phyloP scores from a whole-genome alignment of 2,329 filamentous ascomycete species.

The Sclerotinia subarctica region DNA sequence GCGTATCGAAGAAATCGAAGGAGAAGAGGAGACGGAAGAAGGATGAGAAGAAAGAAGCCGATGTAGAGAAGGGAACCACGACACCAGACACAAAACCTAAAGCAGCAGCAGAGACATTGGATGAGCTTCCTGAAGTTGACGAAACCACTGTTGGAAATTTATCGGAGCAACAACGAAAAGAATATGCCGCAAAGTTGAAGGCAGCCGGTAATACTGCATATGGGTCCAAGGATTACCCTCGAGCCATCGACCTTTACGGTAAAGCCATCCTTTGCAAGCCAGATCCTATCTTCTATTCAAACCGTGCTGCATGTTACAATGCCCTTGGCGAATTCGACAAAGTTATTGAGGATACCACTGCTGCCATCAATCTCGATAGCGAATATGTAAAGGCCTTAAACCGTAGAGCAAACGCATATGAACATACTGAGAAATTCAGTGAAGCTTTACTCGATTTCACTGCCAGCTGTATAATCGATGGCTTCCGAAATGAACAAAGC shows the following conservation, averaged over 20 bases:
- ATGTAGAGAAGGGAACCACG: constrained; percentile 59
- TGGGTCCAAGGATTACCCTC: constrained; percentile 87
- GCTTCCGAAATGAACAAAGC: constrained; percentile 87
- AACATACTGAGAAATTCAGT: constrained; percentile 85
- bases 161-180: constrained; percentile 68
- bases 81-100: constrained; percentile 45
- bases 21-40: constrained; percentile 88
- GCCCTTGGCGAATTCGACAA: constrained; percentile 90
- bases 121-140: constrained; percentile 67
- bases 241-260: constrained; percentile 90
- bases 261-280: constrained; percentile 96
- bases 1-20: constrained; percentile 65
- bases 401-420: constrained; percentile 92
- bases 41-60: constrained; percentile 70
- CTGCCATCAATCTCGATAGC: constrained; percentile 86
- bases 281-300: constrained; percentile 98
- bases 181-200: constrained; percentile 89
- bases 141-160: constrained; percentile 53
- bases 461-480: constrained; percentile 97
- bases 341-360: constrained; percentile 94
- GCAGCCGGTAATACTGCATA: constrained; percentile 95
- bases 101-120: constrained; percentile 54
- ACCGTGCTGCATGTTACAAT: constrained; percentile 96
- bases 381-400: constrained; percentile 98
- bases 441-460: constrained; percentile 97